phyloP scores from a whole-genome alignment of 2,329 filamentous ascomycete genomes.

The Neobulgaria alba region DNA sequence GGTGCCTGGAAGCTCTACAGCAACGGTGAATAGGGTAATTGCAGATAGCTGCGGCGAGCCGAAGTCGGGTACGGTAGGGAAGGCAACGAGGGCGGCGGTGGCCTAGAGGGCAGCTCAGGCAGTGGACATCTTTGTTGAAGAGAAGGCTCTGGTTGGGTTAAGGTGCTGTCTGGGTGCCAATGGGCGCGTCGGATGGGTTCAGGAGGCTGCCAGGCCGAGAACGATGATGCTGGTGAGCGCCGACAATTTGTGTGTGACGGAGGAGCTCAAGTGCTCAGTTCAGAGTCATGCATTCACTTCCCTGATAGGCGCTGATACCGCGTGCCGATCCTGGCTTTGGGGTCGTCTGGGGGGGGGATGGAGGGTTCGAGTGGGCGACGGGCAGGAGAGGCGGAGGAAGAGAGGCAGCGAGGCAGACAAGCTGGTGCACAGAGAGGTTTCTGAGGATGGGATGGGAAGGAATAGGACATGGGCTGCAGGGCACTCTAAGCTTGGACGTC shows the following conservation, averaged over 20 bases:
- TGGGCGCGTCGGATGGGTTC: not conserved
- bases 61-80: not conserved
- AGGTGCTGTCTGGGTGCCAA: not conserved
- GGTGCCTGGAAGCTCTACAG: not conserved
- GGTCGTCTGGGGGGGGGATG: no score
- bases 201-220: no score
- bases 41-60: not conserved
- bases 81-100: not conserved
- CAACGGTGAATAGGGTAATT: not conserved
- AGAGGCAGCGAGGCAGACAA: no score
- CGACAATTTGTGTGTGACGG: not conserved
- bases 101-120: conserved; percentile 1
- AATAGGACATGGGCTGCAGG: no score
- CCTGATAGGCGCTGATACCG: no score
- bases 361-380: no score
- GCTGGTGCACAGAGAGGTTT: no score
- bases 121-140: not conserved
- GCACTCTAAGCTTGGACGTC: no score
- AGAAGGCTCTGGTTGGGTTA: not conserved
- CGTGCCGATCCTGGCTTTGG: no score
- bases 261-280: not conserved
- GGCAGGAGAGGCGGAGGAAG: no score
- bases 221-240: no score
- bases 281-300: not conserved
- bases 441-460: no score